phyloP scores from a whole-genome alignment of 768 basidiomycete genomes.

The Russula griseocarnosa region DNA sequence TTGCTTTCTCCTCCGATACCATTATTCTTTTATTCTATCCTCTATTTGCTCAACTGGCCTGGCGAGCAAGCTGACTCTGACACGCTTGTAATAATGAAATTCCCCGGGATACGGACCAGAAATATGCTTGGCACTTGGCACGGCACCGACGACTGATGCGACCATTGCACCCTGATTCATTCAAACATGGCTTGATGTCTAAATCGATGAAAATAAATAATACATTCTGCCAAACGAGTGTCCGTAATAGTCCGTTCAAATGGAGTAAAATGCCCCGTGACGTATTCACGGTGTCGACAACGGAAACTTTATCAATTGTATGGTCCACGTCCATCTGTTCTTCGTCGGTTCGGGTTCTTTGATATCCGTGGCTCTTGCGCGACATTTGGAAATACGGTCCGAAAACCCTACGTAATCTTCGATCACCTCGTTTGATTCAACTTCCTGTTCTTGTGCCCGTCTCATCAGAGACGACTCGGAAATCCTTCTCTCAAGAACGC shows the following conservation, averaged over 20 bases:
- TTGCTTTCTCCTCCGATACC: too few relatives aligned
- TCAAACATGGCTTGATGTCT: not conserved
- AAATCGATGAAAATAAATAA: not conserved
- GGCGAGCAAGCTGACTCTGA: too few relatives aligned
- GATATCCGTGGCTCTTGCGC: not conserved
- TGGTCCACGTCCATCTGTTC: not conserved
- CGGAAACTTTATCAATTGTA: not conserved
- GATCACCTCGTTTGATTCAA: constrained; percentile 33
- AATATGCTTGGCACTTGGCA: too few relatives aligned
- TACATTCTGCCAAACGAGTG: not conserved
- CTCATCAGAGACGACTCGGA: not conserved
- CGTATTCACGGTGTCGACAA: not conserved
- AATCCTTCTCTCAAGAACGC: not conserved
- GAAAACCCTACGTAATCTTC: not conserved
- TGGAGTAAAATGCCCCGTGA: not conserved
- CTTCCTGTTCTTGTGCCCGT: not conserved
- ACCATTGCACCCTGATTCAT: not conserved
- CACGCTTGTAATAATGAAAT: too few relatives aligned
- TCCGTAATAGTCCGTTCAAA: not conserved
- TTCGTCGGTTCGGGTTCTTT: not conserved
- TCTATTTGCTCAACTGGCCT: too few relatives aligned
- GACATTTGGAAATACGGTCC: not conserved
- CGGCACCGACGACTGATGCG: too few relatives aligned
- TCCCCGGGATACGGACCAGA: too few relatives aligned
- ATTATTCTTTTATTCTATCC: too few relatives aligned